These are phyloP conservation scores for Colletotrichum camelliae DNA, from an alignment of 2,329 filamentous ascomycete genomes.

Conservation along the genomic window DNA sequence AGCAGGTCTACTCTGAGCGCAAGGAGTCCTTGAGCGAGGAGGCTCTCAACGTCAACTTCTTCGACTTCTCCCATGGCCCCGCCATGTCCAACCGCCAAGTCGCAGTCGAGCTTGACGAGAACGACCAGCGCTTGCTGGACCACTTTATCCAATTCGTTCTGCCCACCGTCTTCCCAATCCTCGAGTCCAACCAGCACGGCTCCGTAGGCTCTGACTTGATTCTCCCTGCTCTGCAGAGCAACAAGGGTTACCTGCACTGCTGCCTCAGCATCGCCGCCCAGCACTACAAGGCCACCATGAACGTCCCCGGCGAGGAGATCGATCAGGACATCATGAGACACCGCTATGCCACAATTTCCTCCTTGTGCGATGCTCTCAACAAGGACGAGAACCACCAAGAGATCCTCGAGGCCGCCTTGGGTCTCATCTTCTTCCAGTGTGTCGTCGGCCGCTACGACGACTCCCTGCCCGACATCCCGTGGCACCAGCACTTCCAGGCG, in stretches of 20 bases:
- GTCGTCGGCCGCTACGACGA: conserved; percentile 88
- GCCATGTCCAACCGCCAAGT: conserved; percentile 69
- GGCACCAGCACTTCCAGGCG: conserved; percentile 96
- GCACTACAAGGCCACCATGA: conserved; percentile 83
- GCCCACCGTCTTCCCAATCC: conserved; percentile 87
- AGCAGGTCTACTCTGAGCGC: conserved; percentile 71
- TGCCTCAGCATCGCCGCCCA: conserved; percentile 92
- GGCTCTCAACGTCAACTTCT: conserved; percentile 77
- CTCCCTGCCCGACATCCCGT: conserved; percentile 86
- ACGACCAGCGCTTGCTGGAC: conserved; percentile 84
- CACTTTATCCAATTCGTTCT: conserved; percentile 91
- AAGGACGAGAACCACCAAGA: conserved; percentile 83
- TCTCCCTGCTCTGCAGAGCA: conserved; percentile 85
- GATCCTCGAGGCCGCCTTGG: conserved; percentile 90
- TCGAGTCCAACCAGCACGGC: conserved; percentile 88
- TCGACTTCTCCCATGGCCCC: conserved; percentile 77
- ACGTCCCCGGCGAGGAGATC: conserved; percentile 72
- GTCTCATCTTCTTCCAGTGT: conserved; percentile 96
- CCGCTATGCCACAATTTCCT: conserved; percentile 84
- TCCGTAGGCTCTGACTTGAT: conserved; percentile 82
- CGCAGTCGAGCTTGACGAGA: conserved; percentile 83
- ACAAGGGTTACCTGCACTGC: conserved; percentile 94
- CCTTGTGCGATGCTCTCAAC: conserved; percentile 82
- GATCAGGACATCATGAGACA: conserved; percentile 93
- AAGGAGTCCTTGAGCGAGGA: conserved; percentile 73